These are phyloP conservation scores for Tricholoma sp. DNA, from an alignment of 768 basidiomycete species.

Conservation along the genomic window DNA sequence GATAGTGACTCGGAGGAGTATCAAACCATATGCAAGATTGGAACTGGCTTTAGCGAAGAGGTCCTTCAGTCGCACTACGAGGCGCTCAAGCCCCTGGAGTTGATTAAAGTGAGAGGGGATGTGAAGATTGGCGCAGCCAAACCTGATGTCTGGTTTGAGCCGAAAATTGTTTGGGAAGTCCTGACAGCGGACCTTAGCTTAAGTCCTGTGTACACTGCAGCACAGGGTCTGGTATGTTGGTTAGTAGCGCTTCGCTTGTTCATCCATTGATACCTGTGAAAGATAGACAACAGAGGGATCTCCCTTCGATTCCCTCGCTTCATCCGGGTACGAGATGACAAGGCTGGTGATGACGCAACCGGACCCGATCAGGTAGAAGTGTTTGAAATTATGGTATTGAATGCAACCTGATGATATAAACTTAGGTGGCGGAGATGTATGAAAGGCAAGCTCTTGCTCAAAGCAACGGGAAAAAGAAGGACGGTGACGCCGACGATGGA, in stretches of 20 bases:
- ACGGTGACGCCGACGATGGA: slow-evolving; percentile 66
- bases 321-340: slow-evolving; percentile 89
- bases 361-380: slow-evolving; percentile 78
- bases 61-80: slow-evolving; percentile 74
- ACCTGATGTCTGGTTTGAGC: slow-evolving; percentile 98
- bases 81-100: slow-evolving; percentile 75
- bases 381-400: not conserved
- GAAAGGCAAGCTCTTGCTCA: slow-evolving; percentile 81
- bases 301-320: slow-evolving; percentile 97
- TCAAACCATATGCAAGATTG: slow-evolving; percentile 98
- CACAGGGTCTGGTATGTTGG: slow-evolving; percentile 73
- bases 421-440: slow-evolving; percentile 91
- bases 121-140: slow-evolving; percentile 90
- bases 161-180: slow-evolving; percentile 97
- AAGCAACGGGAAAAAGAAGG: slow-evolving; percentile 62
- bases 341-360: slow-evolving; percentile 87
- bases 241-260: slow-evolving; percentile 1
- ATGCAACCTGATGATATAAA: slow-evolving; percentile 3
- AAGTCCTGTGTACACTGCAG: slow-evolving; percentile 95
- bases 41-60: slow-evolving; percentile 97
- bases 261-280: slow-evolving; percentile 4
- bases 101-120: slow-evolving; percentile 66
- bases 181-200: slow-evolving; percentile 94
- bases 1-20: slow-evolving; percentile 91
- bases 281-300: slow-evolving; percentile 89